These are phyloP conservation scores for Salvia sclarea DNA, from an alignment of 305 asterid genomes.

Conservation along the genomic window DNA sequence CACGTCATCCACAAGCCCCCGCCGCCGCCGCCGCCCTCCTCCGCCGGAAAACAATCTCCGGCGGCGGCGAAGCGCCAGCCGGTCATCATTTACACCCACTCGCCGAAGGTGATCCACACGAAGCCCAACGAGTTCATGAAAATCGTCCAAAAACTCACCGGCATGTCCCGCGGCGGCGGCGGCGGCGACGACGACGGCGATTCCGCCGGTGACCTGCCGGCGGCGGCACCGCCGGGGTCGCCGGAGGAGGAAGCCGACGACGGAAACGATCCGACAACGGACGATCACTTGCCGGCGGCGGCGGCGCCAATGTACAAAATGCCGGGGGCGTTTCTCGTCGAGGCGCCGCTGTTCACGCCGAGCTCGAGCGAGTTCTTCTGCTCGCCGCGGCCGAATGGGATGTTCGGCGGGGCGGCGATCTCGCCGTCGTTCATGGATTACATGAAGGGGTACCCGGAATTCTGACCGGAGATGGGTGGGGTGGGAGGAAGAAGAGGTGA, in stretches of 20 bases:
- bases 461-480: slow-evolving; percentile 24
- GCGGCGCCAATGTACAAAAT: slow-evolving; percentile 29
- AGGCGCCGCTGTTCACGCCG: slow-evolving; percentile 46
- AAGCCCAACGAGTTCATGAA: slow-evolving; percentile 58
- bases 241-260: no score
- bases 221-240: no score
- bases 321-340: slow-evolving; percentile 32
- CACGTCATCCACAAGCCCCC: slow-evolving; percentile 46
- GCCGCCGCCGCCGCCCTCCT: not conserved
- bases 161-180: slow-evolving; percentile 38
- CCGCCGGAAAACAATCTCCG: not conserved
- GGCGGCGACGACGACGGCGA: slow-evolving; percentile 2
- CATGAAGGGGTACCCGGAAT: slow-evolving; percentile 44
- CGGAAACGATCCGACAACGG: slow-evolving; percentile 37
- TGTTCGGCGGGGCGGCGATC: slow-evolving; percentile 16
- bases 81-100: slow-evolving; percentile 68
- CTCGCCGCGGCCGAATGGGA: slow-evolving; percentile 31
- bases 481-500: slow-evolving; percentile 12
- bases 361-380: slow-evolving; percentile 40
- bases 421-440: slow-evolving; percentile 49
- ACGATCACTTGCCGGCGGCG: slow-evolving; percentile 20
- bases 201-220: not conserved
- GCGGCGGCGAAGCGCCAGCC: slow-evolving; percentile 41
- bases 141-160: slow-evolving; percentile 72
- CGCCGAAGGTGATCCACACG: slow-evolving; percentile 67